phyloP scores from a whole-genome alignment of 164 flowering plant genomes.

The Annona squamosa region DNA sequence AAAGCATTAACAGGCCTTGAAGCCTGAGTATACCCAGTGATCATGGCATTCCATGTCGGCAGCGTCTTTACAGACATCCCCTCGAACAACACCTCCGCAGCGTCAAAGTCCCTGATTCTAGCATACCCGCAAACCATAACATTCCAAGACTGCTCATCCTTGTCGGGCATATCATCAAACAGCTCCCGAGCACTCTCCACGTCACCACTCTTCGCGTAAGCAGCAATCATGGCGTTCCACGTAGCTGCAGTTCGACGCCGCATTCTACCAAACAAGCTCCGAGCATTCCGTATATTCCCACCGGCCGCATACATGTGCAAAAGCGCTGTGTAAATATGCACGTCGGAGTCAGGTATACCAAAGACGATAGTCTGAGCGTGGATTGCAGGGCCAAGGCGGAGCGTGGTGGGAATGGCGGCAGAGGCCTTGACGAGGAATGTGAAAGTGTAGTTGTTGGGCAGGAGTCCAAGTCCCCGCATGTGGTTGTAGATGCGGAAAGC shows the following conservation, averaged over 20 bases:
- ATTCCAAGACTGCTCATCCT: conserved; percentile 28
- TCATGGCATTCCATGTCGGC: conserved; percentile 29
- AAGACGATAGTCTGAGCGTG: conserved; percentile 22
- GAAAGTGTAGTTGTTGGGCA: conserved; percentile 26
- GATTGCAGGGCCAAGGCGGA: conserved; percentile 11
- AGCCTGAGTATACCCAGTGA: conserved; percentile 14
- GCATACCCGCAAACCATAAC: conserved; percentile 28
- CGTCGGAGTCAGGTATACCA: conserved; percentile 20
- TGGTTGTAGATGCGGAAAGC: conserved; percentile 8
- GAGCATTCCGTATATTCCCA: conserved; percentile 8
- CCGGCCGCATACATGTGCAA: conserved; percentile 20
- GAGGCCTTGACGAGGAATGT: conserved; percentile 23
- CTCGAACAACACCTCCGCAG: conserved; percentile 15
- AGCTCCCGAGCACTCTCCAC: conserved; percentile 12
- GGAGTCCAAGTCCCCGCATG: conserved; percentile 13
- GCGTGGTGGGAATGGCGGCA: neutral
- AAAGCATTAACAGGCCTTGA: conserved; percentile 23
- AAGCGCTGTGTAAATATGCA: conserved; percentile 19
- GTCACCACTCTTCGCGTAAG: conserved; percentile 14
- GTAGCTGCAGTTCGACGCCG: conserved; percentile 15
- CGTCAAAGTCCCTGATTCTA: conserved; percentile 16
- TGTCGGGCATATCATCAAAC: conserved; percentile 24
- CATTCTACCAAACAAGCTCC: conserved; percentile 22
- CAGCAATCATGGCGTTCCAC: conserved; percentile 28
- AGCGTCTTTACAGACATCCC: conserved; percentile 17